Conservation (phyloP, 495 filamentous ascomycete species). For the Hyphodiscus hymeniophilus region DNA sequence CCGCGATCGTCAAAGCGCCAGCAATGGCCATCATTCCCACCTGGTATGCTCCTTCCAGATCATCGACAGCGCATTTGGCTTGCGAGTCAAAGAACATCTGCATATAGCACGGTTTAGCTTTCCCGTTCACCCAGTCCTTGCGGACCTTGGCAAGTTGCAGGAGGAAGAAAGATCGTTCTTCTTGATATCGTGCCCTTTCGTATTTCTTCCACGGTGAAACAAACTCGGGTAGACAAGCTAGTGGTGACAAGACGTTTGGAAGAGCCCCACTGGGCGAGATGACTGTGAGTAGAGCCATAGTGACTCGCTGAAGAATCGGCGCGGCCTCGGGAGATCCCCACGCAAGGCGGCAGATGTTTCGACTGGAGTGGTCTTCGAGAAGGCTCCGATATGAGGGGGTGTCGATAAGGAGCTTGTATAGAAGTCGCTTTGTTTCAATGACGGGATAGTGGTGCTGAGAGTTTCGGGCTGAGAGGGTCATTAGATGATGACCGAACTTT, state of each 20-base stretch:
- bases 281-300: conserved; percentile 48
- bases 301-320: conserved; percentile 42
- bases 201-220: conserved; percentile 46
- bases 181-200: conserved; percentile 31
- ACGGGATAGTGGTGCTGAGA: conserved; percentile 43
- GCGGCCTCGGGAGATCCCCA: conserved; percentile 46
- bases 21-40: conserved; percentile 36
- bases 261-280: conserved; percentile 50
- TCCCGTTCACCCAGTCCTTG: conserved; percentile 4
- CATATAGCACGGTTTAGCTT: conserved; percentile 20
- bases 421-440: conserved; percentile 44
- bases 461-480: conserved; percentile 36
- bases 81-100: conserved; percentile 21
- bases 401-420: conserved; percentile 33
- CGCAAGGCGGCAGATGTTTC: conserved; percentile 47
- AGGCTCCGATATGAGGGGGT: conserved; percentile 35
- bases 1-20: conserved; percentile 35
- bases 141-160: conserved; percentile 37
- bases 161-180: conserved; percentile 30
- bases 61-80: conserved; percentile 19
- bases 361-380: conserved; percentile 51
- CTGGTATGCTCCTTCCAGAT: conserved; percentile 30
- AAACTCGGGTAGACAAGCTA: conserved; percentile 33
- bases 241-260: conserved; percentile 38
- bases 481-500: conserved; percentile 48